Evolutionary conservation across 169 alveolate species (phyloP).

Genomic region (Plasmodium malariae): DNA sequence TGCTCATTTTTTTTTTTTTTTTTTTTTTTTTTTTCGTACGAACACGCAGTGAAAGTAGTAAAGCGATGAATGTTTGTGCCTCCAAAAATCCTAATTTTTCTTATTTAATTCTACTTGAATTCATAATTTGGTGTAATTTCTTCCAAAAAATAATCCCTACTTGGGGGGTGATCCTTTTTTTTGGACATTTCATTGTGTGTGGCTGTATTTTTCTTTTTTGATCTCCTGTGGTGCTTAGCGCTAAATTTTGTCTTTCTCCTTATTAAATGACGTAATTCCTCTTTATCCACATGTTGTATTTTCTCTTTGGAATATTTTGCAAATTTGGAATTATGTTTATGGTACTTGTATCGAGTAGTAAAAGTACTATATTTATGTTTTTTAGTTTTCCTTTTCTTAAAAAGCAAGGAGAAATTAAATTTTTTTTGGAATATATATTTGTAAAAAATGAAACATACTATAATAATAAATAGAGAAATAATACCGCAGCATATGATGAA

Average conservation of each 20-base stretch:
- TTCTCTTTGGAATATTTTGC: not conserved
- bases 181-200: not conserved
- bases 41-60: too few relatives aligned
- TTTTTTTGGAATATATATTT: constrained; percentile 6
- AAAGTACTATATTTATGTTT: not conserved
- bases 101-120: not conserved
- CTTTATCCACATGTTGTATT: not conserved
- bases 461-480: constrained; percentile 24
- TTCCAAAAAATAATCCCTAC: constrained; percentile 17
- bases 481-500: constrained; percentile 37
- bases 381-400: constrained; percentile 15
- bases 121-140: constrained; percentile 18
- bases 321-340: not conserved
- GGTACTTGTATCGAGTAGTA: not conserved
- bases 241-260: not conserved
- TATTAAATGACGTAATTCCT: not conserved
- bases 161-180: not conserved
- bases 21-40: not conserved
- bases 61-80: too few relatives aligned
- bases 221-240: too few relatives aligned
- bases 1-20: too few relatives aligned
- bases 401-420: not conserved
- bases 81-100: too few relatives aligned
- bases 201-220: not conserved
- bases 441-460: constrained; percentile 2